Evolutionary conservation across 2,329 filamentous ascomycete species (phyloP), one percentile per base, ranked within the genome.

Genomic region (Diaporthe citriasiana): DNA sequence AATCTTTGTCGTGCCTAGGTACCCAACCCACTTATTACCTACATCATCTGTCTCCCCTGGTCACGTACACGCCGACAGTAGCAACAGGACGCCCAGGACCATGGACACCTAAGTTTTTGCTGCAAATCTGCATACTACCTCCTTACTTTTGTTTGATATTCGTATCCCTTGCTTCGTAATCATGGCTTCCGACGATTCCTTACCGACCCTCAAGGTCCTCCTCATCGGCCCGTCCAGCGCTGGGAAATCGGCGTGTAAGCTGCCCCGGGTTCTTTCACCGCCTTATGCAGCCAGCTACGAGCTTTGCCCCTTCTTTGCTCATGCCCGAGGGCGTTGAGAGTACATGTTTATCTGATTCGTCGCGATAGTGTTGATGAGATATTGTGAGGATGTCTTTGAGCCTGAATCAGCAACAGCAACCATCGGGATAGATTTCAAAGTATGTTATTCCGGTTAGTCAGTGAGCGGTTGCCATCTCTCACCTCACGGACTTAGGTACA

Each of bases 391-490:
- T 78, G 87, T 89, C 77, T 90, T 89, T 77, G 88, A 90, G 74
- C 85, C 87, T 7, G 87, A 89, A 78, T 85, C 84, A 47, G 86
- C 87, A 5, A 86, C 87, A 9, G 87, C 88, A 8, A 90, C 88
- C 3, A 89, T 90, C 76, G 88, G 88, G 40, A 88, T 90, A 74
- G 88, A 90, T 78, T 89, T 88, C 80, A 88, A 89, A 81, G 87
- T 89, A 71, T 73, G 80, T 77, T 10, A 22, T 3, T 19, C 30
- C 30, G 13, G 7, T 2, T 10, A 19, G 5, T 12, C 8, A 22
- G 33, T 66, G 22, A 25, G 19, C 13, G 22, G 22, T 40, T 17
- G 33, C 53, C 45, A 40, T 33, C 25, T 38, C 13, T n/a, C 45
- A 38, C 6, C 45, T 51, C 30, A 17, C 8, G 8, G 47, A 19